These are phyloP conservation scores for Cornus florida DNA, from an alignment of 148 eudicot species.

Conservation along the genomic window DNA sequence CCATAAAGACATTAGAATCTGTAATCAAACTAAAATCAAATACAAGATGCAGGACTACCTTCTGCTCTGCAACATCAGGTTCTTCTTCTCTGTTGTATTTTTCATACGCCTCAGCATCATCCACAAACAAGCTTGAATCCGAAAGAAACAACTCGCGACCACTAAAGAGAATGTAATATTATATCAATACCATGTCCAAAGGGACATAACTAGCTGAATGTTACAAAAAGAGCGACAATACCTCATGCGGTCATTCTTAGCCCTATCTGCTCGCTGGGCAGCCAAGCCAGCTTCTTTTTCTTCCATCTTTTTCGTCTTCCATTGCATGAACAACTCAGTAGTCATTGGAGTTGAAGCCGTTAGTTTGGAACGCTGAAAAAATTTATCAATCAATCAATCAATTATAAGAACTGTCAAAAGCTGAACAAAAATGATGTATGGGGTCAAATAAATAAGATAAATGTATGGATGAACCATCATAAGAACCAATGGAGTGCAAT, in stretches of 20 bases:
- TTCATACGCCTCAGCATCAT: constrained; percentile 71
- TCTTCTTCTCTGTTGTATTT: constrained; percentile 57
- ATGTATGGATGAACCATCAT: background rate
- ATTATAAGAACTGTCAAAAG: background rate
- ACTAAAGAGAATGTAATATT: constrained; percentile 34
- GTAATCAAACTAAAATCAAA: background rate
- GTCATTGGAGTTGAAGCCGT: constrained; percentile 64
- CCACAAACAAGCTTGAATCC: constrained; percentile 78
- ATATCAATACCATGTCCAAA: constrained; percentile 6
- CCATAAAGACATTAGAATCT: background rate
- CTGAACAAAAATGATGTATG: background rate
- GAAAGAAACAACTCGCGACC: constrained; percentile 81
- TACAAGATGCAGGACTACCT: constrained; percentile 34
- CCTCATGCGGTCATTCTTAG: constrained; percentile 87
- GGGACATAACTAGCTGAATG: background rate
- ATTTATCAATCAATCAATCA: constrained; percentile 8
- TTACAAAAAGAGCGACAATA: constrained; percentile 4
- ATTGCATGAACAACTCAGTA: constrained; percentile 55
- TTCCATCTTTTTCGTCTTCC: constrained; percentile 66
- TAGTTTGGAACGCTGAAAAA: constrained; percentile 60
- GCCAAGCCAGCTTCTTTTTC: constrained; percentile 67
- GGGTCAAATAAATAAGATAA: background rate
- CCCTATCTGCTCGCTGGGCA: constrained; percentile 68
- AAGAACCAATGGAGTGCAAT: background rate
- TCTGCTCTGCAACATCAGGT: constrained; percentile 40